Percentiles rank a stretch among this genome's conserved stretches.
Evolutionary conservation across 306 rosid species (phyloP).

Genomic region (Dryas octopetala): DNA sequence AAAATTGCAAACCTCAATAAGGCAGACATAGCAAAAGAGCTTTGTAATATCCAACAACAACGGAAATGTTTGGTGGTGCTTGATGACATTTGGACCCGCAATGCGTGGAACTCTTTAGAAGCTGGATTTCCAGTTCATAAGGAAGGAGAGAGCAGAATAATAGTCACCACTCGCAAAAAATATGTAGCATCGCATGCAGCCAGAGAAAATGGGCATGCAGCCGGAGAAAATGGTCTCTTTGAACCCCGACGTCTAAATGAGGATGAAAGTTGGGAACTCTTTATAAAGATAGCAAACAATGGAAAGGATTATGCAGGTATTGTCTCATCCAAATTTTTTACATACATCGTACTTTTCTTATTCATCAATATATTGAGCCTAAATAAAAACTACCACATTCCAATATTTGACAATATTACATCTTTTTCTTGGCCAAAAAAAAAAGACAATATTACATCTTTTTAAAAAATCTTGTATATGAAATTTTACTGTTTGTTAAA

Average conservation of each 20-base stretch:
- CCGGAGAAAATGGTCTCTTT: background rate
- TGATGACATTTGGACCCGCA: constrained; percentile 18
- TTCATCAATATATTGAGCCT: too few relatives aligned
- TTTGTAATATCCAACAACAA: background rate
- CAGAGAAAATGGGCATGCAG: background rate
- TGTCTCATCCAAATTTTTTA: background rate
- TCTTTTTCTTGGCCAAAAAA: too few relatives aligned
- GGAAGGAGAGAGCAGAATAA: background rate
- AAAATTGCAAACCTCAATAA: background rate
- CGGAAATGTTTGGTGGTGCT: constrained; percentile 14
- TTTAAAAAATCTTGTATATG: too few relatives aligned
- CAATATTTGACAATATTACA: too few relatives aligned
- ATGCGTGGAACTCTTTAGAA: background rate
- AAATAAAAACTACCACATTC: too few relatives aligned
- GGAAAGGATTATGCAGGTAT: background rate
- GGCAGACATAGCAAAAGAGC: constrained; percentile 2
- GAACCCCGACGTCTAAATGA: background rate
- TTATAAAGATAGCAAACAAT: constrained; percentile 5
- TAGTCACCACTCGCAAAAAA: constrained; percentile 29
- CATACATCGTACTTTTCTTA: background rate
- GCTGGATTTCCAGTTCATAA: constrained; percentile 2
- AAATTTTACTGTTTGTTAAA: too few relatives aligned
- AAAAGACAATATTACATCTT: too few relatives aligned
- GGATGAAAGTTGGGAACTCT: constrained; percentile 22
- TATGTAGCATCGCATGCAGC: constrained; percentile 4